Evolutionary conservation across 306 rosid genomes (phyloP), one percentile per base, ranked within the genome.

Genomic region (Citrullus amarus): DNA sequence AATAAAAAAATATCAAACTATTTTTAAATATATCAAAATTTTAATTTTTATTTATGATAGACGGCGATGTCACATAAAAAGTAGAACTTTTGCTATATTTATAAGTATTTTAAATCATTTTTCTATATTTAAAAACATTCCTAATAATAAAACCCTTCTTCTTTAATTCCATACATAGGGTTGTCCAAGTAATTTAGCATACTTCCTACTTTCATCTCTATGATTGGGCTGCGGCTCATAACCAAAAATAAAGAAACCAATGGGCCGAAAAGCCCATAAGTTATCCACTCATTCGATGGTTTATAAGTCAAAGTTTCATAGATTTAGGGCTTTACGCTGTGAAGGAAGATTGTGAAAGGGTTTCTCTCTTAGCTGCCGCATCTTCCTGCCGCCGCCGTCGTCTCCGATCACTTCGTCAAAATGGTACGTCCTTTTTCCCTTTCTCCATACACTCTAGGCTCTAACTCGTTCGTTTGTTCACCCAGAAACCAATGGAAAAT

Each of bases 311-410:
- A 69, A 22, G 75, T 69, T 11, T 69, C n/a, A 12, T 11, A 69
- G 3, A 6, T 43, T 69, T 69, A 69, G 75, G 75, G 75, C 36
- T 69, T 69, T 22, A 43, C 74, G 73, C 53, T 67, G 73, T 39
- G 74, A 41, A 69, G 75, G 56, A 44, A 69, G 75, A 69, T 69
- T 11, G 38, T 44, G 71, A 8, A 63, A 69, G 75, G 56, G 55
- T 44, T 69, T 43, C 20, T 4, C 9, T 39, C 15, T 39, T 59
- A 67, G 74, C 74, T 44, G 56, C 56, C 36, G 75, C 56, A n/a
- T 43, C 54, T 68, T 5, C 34, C 55, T 9, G 32, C n/a, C 75
- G 34, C 75, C 75, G 54, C 51, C 13, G 51, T 20, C 13, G 51
- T 20, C 39, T 18, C 56, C 38, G 75, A 44, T 69, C 75, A 44